These are phyloP conservation scores for Colletotrichum phormii DNA, from an alignment of 2,329 filamentous ascomycete species.

Conservation along the genomic window DNA sequence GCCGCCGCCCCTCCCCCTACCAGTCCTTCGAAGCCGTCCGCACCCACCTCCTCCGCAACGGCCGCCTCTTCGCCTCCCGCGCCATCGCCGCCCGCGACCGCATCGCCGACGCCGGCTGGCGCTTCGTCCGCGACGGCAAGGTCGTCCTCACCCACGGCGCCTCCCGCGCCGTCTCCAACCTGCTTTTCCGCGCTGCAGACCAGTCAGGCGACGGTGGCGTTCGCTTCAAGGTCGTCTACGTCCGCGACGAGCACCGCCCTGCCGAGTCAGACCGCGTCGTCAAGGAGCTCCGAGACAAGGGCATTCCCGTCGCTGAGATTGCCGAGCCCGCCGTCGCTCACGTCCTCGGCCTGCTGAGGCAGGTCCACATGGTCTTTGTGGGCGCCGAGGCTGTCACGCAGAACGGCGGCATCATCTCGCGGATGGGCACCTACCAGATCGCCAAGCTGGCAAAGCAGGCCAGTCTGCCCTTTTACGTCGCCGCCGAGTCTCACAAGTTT, in stretches of 20 bases:
- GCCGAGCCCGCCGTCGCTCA: conserved; percentile 78
- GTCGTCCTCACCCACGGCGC: conserved; percentile 93
- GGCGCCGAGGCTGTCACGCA: conserved; percentile 90
- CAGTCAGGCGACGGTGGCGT: conserved; percentile 68
- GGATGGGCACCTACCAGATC: conserved; percentile 88
- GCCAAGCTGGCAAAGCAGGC: conserved; percentile 78
- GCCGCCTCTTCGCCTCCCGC: conserved; percentile 85
- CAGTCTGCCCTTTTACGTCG: conserved; percentile 87
- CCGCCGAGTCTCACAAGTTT: conserved; percentile 97
- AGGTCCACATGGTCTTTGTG: conserved; percentile 74
- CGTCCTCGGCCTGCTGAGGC: conserved; percentile 66
- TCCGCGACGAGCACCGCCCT: conserved; percentile 66
- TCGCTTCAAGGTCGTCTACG: conserved; percentile 86
- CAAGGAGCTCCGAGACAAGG: conserved; percentile 74
- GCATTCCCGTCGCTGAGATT: conserved; percentile 80
- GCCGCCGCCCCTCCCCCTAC: conserved; percentile 41
- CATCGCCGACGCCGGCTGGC: conserved; percentile 83
- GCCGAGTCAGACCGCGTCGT: conserved; percentile 79
- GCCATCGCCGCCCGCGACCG: conserved; percentile 87
- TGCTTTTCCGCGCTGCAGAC: conserved; percentile 78
- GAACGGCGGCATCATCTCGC: conserved; percentile 91
- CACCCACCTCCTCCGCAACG: conserved; percentile 86
- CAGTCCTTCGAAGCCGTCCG: conserved; percentile 82
- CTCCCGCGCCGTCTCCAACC: conserved; percentile 82
- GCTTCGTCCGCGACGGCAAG: conserved; percentile 81